phyloP scores from a whole-genome alignment of 129 eudicot species.

The Escallonia herrerae region DNA sequence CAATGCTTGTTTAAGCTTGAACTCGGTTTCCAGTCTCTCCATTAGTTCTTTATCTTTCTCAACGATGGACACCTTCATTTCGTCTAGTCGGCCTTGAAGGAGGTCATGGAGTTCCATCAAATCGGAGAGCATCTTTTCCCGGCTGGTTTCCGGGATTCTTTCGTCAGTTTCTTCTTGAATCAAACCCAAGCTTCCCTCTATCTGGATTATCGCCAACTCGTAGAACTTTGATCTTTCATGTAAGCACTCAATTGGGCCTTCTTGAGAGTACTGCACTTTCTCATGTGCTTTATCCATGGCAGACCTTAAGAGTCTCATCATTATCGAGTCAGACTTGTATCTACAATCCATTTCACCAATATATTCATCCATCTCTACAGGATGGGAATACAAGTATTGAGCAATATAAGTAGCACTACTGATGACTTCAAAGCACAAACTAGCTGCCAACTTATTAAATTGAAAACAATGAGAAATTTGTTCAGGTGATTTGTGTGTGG shows the following conservation, averaged over 20 bases:
- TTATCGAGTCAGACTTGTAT: constrained; percentile 39
- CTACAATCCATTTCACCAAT: constrained; percentile 35
- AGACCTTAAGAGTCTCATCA: constrained; percentile 48
- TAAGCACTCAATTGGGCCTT: constrained; percentile 42
- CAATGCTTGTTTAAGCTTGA: constrained; percentile 24
- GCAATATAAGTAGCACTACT: too few species aligned
- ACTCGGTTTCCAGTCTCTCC: constrained; percentile 35
- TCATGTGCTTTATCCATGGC: constrained; percentile 64
- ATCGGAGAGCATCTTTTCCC: constrained; percentile 32
- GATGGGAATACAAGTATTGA: too few species aligned
- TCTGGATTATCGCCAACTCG: constrained; percentile 57
- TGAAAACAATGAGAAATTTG: too few species aligned
- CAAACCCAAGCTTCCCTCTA: constrained; percentile 36
- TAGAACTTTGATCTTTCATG: constrained; percentile 57
- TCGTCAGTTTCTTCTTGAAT: constrained; percentile 39
- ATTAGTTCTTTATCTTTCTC: constrained; percentile 45
- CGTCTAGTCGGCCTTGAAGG: constrained; percentile 39
- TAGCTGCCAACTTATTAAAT: too few species aligned
- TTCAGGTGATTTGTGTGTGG: too few species aligned
- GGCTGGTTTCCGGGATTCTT: constrained; percentile 25
- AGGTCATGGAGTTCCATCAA: constrained; percentile 37
- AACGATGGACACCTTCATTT: constrained; percentile 26
- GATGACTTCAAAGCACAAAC: too few species aligned
- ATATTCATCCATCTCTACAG: constrained; percentile 33
- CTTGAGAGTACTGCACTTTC: constrained; percentile 28